Evolutionary conservation across 495 filamentous ascomycete genomes (phyloP), one percentile per base, ranked within the genome.

Genomic region (Trichoderma reesei): DNA sequence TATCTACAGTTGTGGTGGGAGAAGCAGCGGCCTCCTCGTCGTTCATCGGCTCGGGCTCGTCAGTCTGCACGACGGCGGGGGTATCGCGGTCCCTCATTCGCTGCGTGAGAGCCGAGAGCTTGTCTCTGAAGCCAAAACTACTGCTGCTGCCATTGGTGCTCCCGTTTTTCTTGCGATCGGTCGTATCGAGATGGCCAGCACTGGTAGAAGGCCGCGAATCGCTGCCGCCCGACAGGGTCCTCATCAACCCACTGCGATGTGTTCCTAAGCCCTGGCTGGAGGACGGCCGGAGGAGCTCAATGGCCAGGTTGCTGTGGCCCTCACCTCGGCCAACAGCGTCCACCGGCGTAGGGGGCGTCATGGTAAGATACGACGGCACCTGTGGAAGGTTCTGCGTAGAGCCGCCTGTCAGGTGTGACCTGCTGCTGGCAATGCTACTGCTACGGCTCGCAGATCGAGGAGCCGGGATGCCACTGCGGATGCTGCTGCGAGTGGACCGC

Each of bases 401-500:
- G 31, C 67, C 20, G 31, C n/a, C 33, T 16, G 59, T 65, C 31
- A 63, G 71, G 54, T 75, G 72, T 13, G 78, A 80, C 46, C 75
- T 75, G 37, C 74, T 77, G 44, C 73, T 76, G 6, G 79, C 76
- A 14, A 78, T 67, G 66, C 78, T 80, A 54, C 78, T 78, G 68
- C 78, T 80, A 34, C 78, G 68, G 63, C 77, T 80, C 0, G 68
- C 70, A 2, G 76, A 70, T 41, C 72, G 71, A 26, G 76, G 73
- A 10, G 64, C 70, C 0, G 74, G 73, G 54, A 75, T 74, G 13
- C 2, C 77, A 74, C 62, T 76, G 73, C 26, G 76, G 69, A 48
- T 46, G 59, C 64, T 65, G 14, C 76, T 72, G 39, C 70, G 71
- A 51, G 80, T 68, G 2, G 76, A 79, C 46, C 72, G 71, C 0